Conservation (phyloP, 805 yeast genomes). For the Saccharomycopsis guyanensis region DNA sequence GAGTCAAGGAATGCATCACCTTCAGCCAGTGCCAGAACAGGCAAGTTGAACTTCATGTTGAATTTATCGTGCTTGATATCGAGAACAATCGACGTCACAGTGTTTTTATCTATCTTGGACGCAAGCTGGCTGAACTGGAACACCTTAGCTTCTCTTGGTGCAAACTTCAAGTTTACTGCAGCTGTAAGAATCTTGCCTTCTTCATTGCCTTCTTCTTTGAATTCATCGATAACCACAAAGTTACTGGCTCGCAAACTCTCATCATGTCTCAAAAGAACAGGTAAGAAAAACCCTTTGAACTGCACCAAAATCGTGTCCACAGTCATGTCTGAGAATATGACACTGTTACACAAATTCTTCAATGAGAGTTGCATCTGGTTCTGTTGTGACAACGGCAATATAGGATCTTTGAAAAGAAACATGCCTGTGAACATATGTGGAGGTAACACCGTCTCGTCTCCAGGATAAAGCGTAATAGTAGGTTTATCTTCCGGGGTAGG, state of each 20-base stretch:
- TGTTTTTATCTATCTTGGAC: slow-evolving; percentile 24
- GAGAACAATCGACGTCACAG: slow-evolving; percentile 20
- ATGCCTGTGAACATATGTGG: slow-evolving; percentile 25
- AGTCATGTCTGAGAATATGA: slow-evolving; percentile 1
- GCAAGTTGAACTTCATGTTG: slow-evolving; percentile 16
- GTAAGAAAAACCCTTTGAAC: slow-evolving; percentile 12
- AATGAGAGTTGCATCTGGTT: slow-evolving; percentile 29
- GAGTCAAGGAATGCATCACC: slow-evolving; percentile 13
- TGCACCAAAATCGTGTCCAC: slow-evolving; percentile 10
- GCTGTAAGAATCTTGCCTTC: not conserved
- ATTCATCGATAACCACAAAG: slow-evolving; percentile 16
- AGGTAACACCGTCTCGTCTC: slow-evolving; percentile 17
- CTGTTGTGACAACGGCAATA: slow-evolving; percentile 22
- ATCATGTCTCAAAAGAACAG: slow-evolving; percentile 25
- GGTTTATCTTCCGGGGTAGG: slow-evolving; percentile 12
- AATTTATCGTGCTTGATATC: slow-evolving; percentile 11
- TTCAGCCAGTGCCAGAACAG: slow-evolving; percentile 4
- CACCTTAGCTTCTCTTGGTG: slow-evolving; percentile 7
- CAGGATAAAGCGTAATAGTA: slow-evolving; percentile 24
- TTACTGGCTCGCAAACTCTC: not conserved
- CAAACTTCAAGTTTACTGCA: slow-evolving; percentile 18
- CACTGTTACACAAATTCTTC: slow-evolving; percentile 9
- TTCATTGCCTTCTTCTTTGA: slow-evolving; percentile 2
- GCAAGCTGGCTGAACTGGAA: slow-evolving; percentile 22
- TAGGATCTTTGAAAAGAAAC: slow-evolving; percentile 22